Evolutionary conservation across 2,329 filamentous ascomycete genomes (phyloP).

Genomic region (Ceratocystis colombiana): DNA sequence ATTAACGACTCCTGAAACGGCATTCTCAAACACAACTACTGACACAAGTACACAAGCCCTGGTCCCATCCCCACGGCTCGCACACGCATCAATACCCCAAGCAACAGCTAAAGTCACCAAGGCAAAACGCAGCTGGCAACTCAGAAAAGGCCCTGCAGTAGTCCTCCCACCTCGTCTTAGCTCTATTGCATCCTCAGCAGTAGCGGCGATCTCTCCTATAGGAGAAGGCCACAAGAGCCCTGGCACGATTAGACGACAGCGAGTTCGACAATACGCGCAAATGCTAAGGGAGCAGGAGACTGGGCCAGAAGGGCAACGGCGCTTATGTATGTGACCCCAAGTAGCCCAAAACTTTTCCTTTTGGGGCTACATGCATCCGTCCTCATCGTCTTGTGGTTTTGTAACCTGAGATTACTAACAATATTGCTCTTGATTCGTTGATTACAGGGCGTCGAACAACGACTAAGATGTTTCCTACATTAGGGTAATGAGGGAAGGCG

Average conservation of each 20-base stretch:
- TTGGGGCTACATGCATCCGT: neutral
- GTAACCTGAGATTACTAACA: neutral
- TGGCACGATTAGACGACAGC: constrained; percentile 38
- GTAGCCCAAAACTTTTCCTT: neutral
- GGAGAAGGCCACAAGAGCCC: constrained; percentile 34
- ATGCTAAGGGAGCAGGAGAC: constrained; percentile 37
- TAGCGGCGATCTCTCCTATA: constrained; percentile 7
- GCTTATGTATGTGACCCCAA: constrained; percentile 34
- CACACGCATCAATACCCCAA: neutral
- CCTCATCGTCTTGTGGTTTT: neutral
- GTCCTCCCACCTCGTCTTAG: neutral
- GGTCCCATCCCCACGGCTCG: neutral
- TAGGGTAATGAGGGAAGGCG: constrained; percentile 26
- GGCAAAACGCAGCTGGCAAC: neutral
- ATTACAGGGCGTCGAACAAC: constrained; percentile 37
- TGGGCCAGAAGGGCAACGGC: constrained; percentile 28
- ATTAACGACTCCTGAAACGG: neutral
- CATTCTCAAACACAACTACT: neutral
- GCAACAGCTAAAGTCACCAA: neutral
- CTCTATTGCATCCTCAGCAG: constrained; percentile 10
- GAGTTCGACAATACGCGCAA: constrained; percentile 38
- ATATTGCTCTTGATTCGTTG: neutral
- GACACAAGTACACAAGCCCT: neutral
- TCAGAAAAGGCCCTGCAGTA: neutral
- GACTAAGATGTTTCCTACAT: constrained; percentile 38